A percentile compares a stretch with the other conserved stretches of the same genome.
Evolutionary conservation across 148 eudicot species (phyloP).

Genomic region (Rhododendron kiyosumense): DNA sequence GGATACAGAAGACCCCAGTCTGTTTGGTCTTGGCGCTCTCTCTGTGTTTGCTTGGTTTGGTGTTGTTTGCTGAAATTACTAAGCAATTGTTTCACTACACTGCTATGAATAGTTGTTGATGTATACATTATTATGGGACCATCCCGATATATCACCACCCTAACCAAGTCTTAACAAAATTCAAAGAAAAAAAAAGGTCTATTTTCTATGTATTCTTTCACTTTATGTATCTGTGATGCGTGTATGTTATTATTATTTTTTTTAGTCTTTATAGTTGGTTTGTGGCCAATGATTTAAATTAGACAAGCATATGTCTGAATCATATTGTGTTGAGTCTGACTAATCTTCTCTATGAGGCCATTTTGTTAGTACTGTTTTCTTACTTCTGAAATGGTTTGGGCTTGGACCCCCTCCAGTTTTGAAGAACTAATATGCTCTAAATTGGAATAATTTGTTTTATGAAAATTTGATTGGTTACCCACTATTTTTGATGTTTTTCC

Average conservation of each 20-base stretch:
- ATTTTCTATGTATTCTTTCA: background rate
- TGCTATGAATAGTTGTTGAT: too few relatives aligned
- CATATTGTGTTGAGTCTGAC: slow-evolving; percentile 38
- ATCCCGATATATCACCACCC: too few relatives aligned
- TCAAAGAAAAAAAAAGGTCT: background rate
- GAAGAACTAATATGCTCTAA: background rate
- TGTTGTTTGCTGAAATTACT: too few relatives aligned
- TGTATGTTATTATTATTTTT: background rate
- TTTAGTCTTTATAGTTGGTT: background rate
- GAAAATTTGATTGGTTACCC: background rate
- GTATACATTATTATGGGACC: too few relatives aligned
- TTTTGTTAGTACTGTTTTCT: background rate
- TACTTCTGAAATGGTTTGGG: background rate
- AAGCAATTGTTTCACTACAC: too few relatives aligned
- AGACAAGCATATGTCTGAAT: slow-evolving; percentile 32
- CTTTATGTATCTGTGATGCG: background rate
- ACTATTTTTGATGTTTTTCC: background rate
- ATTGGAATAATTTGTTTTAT: background rate
- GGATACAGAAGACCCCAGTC: background rate
- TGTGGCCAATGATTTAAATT: slow-evolving; percentile 46
- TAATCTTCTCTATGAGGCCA: slow-evolving; percentile 96
- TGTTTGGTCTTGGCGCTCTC: too few relatives aligned
- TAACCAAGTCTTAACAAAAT: too few relatives aligned
- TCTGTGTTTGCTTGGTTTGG: too few relatives aligned
- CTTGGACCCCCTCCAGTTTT: background rate